phyloP scores from a whole-genome alignment of 345 rosid genomes.

The Lumnitzera littorea region DNA sequence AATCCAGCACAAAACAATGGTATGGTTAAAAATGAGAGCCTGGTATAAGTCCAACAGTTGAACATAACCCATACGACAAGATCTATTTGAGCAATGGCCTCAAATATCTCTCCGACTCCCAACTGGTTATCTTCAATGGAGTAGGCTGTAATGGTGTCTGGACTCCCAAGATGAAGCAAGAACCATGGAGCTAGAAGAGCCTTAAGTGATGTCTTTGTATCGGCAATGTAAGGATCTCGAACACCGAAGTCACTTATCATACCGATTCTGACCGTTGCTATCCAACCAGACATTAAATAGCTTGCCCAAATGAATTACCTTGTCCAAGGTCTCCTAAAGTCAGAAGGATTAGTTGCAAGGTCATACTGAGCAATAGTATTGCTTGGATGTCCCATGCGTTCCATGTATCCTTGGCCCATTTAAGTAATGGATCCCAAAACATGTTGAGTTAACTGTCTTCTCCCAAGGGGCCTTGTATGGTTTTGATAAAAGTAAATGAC shows the following conservation, averaged over 20 bases:
- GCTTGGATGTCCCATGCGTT: constrained; percentile 10
- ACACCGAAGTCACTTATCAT: not conserved
- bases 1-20: constrained; percentile 2
- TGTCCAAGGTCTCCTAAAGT: not conserved
- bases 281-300: constrained; percentile 9
- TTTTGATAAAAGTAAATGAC: not conserved
- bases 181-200: constrained; percentile 32
- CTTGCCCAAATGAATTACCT: constrained; percentile 6
- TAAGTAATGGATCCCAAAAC: constrained; percentile 1
- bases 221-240: fast-evolving
- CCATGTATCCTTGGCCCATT: constrained; percentile 1
- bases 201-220: not conserved
- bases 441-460: not conserved
- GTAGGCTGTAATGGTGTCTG: constrained; percentile 36
- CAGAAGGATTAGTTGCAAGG: constrained; percentile 6
- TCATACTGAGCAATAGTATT: constrained; percentile 8
- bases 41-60: constrained; percentile 7
- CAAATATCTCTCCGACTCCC: constrained; percentile 28
- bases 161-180: constrained; percentile 36
- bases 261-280: constrained; percentile 6
- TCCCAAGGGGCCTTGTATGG: not conserved
- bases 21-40: constrained; percentile 5
- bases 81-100: constrained; percentile 16
- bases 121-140: constrained; percentile 32
- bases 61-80: constrained; percentile 18